Conservation (phyloP, 495 filamentous ascomycete species). For the Mycothermus thermophilus region DNA sequence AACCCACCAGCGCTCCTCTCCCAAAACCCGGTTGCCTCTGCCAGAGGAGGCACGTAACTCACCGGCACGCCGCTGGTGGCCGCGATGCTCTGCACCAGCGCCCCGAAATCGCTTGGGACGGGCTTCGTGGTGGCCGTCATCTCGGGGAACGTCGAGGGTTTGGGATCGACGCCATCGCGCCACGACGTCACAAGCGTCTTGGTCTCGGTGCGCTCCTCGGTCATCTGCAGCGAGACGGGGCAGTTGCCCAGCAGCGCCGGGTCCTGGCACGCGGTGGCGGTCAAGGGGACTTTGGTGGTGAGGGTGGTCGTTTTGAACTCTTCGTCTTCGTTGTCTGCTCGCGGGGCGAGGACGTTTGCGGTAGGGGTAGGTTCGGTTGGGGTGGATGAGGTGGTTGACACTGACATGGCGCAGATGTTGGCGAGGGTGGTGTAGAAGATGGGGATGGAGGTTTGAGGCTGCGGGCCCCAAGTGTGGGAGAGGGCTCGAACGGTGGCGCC, state of each 20-base stretch:
- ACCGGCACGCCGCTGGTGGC: slow-evolving; percentile 2
- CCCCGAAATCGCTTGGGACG: slow-evolving; percentile 2
- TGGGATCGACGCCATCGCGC: slow-evolving; percentile 20
- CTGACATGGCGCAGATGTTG: slow-evolving; percentile 28
- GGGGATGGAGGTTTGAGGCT: slow-evolving; percentile 30
- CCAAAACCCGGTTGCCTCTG: no score
- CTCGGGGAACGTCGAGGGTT: slow-evolving; percentile 27
- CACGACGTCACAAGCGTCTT: slow-evolving; percentile 25
- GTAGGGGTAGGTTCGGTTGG: not conserved
- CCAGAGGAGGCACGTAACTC: slow-evolving; percentile 4
- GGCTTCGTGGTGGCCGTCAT: slow-evolving; percentile 7
- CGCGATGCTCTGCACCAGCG: not conserved
- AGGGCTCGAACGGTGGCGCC: slow-evolving; percentile 29
- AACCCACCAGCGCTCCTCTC: no score
- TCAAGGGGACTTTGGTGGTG: slow-evolving; percentile 21
- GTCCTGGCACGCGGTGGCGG: slow-evolving; percentile 25
- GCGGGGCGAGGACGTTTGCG: slow-evolving; percentile 13
- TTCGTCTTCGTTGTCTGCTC: slow-evolving; percentile 5
- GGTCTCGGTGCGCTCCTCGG: slow-evolving; percentile 18
- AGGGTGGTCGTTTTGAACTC: slow-evolving; percentile 24
- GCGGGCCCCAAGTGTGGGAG: slow-evolving; percentile 35
- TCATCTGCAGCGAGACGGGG: slow-evolving; percentile 31
- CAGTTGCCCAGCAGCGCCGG: slow-evolving; percentile 33
- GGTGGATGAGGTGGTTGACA: slow-evolving; percentile 10
- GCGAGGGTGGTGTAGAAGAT: slow-evolving; percentile 41